A percentile compares a stretch with the other conserved stretches of the same genome.
Evolutionary conservation across 2,329 filamentous ascomycete species (phyloP).

Genomic region (Capronia americana): DNA sequence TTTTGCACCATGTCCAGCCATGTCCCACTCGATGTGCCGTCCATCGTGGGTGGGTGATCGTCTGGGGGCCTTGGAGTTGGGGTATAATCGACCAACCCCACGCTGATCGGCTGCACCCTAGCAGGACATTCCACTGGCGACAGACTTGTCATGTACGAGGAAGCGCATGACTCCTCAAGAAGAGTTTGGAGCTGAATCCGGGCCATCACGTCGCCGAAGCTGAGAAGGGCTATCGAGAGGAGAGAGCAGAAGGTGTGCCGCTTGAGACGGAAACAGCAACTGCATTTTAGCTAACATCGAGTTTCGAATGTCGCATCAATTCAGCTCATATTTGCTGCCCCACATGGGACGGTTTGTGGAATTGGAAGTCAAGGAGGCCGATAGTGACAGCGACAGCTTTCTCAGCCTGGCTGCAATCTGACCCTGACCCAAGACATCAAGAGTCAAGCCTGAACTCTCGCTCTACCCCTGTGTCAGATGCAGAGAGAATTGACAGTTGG

Average conservation of each 20-base stretch:
- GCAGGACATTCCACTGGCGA: neutral
- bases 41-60: neutral
- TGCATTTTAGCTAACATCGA: neutral
- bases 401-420: neutral
- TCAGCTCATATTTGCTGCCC: neutral
- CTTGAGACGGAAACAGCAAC: neutral
- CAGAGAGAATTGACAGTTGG: slow-evolving; percentile 9
- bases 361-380: neutral
- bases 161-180: neutral
- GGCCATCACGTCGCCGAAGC: slow-evolving; percentile 11
- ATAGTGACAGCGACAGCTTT: neutral
- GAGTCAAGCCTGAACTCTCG: neutral
- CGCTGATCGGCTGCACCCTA: neutral
- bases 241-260: neutral
- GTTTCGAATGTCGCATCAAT: neutral
- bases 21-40: neutral
- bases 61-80: slow-evolving; percentile 6
- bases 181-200: neutral
- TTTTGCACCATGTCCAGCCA: too few relatives aligned
- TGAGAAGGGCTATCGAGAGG: neutral
- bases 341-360: neutral
- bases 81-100: slow-evolving; percentile 10
- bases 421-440: neutral
- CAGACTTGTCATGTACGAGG: neutral
- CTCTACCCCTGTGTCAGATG: slow-evolving; percentile 9